These are phyloP conservation scores for Hemileccinum impolitum DNA, from an alignment of 768 basidiomycete species.

Conservation along the genomic window DNA sequence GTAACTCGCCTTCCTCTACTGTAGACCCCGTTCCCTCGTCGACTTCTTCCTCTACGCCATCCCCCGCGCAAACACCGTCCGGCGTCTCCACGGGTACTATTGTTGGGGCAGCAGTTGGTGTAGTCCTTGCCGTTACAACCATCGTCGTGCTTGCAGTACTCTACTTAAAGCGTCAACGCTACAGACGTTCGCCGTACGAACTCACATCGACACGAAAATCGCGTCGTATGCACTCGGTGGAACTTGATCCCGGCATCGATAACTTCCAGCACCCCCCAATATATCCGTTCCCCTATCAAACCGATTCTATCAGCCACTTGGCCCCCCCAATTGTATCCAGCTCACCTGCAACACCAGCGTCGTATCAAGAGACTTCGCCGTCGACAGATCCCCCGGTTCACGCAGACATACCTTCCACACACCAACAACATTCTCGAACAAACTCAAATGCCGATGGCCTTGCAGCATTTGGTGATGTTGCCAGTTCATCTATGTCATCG, in stretches of 20 bases:
- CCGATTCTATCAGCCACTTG: conserved; percentile 17
- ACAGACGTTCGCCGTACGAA: conserved; percentile 27
- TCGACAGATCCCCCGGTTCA: conserved; percentile 6
- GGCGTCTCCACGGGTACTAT: conserved; percentile 44
- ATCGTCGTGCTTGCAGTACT: conserved; percentile 50
- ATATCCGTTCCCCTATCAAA: conserved; percentile 32
- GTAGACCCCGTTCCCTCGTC: conserved; percentile 22
- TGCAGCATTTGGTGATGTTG: conserved; percentile 17
- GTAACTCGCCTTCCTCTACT: conserved; percentile 53
- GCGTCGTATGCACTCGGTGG: conserved; percentile 36
- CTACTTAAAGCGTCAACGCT: conserved; percentile 38
- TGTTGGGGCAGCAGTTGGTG: conserved; percentile 48
- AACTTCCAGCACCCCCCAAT: conserved; percentile 33
- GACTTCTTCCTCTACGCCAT: conserved; percentile 18
- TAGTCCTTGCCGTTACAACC: conserved; percentile 50
- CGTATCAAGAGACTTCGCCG: conserved; percentile 4
- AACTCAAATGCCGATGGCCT: conserved; percentile 22
- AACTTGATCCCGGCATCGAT: conserved; percentile 30
- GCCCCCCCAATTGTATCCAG: conserved; percentile 9
- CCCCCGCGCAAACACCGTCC: conserved; percentile 20
- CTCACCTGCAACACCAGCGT: neutral
- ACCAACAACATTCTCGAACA: conserved; percentile 14
- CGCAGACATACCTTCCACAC: conserved; percentile 2
- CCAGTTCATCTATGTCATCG: conserved; percentile 31
- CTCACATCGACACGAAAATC: conserved; percentile 25